Base-by-base conservation (phyloP, 208 protist genomes). In the Leishmania tropica region DNA sequence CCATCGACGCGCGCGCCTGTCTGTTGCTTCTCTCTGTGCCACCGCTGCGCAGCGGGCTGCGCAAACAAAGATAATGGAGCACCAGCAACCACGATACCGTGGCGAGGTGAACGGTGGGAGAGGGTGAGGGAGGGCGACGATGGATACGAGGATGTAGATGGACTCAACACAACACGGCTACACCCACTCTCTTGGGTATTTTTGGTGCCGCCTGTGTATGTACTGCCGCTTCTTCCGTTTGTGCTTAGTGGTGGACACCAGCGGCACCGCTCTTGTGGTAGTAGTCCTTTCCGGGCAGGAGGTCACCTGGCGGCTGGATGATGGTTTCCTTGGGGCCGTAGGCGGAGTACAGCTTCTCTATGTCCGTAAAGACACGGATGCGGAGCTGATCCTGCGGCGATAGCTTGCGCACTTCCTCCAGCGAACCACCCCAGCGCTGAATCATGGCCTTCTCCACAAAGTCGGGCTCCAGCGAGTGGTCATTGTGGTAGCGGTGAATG, bases 311-410 rank as follows among this genome's bases (percentile, higher is more conserved):
- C 37, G 95, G 95, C 81, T 96, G 92, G 75, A 96, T 90, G 77
- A 93, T 86, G 28, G 86, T 82, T 74, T 96, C 92, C 92, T 95
- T 97, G 65, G 93, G 91, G 35, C 92, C 93, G 84, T 96, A 98
- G 17, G 92, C 85, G 54, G 92, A 94, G 90, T 95, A 96, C 42
- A 96, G 83, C 81, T 94, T 95, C 87, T 98, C 95, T 76, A 96
- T 87, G 70, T 96, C 92, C 24, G 85, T 87, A 67, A 95, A 96
- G 83, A 81, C 81, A 37, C 92, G 91, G 31, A 91, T 88, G 76
- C 95, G 93, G 73, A 98, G 84, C 86, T 98, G 95, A 73, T 98
- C 95, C 84, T 96, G 89, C 21, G 92, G 88, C 42, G 89, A 93
- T 37, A 95, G 88, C 77, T 95, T 91, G 74, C 95, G 95, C 45